Base-by-base conservation (phyloP, 2,329 filamentous ascomycete genomes). In the Fusarium illudens region DNA sequence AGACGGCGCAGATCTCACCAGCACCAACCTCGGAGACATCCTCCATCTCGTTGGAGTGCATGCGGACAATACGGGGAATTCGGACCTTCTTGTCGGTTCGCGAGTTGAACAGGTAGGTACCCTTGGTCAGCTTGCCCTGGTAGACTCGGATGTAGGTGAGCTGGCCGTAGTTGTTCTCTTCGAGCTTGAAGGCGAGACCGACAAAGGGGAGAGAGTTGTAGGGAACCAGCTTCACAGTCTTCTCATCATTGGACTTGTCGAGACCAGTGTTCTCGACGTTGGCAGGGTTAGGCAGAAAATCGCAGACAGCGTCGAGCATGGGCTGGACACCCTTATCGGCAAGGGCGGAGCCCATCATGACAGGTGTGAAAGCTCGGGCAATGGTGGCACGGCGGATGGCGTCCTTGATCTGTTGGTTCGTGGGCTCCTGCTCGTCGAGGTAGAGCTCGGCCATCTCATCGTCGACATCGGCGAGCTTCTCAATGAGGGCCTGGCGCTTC, bases 41-140 rank as follows among this genome's bases (percentile, higher is more conserved):
- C 80, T 99, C 96, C 95, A 99, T 97, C 77, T 99, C 96, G 78
- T 98, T 97, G 46, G 94, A 97, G 84, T 99, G 96, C 96, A 99
- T 99, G 67, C 96, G 93, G 66, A 99, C 96, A 75, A 99, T 98
- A 76, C 95, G 92, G 19, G 96, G 96, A 60, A 99, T 91, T 81
- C 96, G 94, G 77, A 99, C 91, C 84, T 95, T 97, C 86, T 97
- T 97, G 80, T 95, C 92, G 68, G 89, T 96, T 73, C 94, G 90
- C 9, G 94, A 94, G 81, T 98, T 99, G 87, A 91, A 97, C 58
- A 99, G 89, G 77, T 94, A 93, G 76, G 91, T 87, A 51, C 94
- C 93, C 86, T 97, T 98, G 78, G 85, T 91, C 63, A 99, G 84
- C 20, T 90, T 90, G 72, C 96, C 96, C 81, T 99, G 96, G 83